Evolutionary conservation across 2,329 filamentous ascomycete genomes (phyloP), one percentile per base, ranked within the genome.

Genomic region (Calonectria henricotiae): DNA sequence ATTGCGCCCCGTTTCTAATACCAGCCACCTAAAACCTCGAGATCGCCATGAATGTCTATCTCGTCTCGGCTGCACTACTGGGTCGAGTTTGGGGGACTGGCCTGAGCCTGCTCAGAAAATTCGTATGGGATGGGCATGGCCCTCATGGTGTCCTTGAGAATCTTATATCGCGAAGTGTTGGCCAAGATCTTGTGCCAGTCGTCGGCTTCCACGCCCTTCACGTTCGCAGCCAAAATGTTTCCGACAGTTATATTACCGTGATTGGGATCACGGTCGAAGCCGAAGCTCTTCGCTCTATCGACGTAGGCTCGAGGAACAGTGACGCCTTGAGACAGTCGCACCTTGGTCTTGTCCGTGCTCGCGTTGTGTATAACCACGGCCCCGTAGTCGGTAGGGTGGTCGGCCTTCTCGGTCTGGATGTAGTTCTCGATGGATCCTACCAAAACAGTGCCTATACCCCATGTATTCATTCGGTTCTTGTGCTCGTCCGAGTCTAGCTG

Each of bases 371-470:
- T 32, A 12, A 51, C 23, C 17, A 67, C 23, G 44, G 44, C 35
- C 8, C 44, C 65, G 27, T 54, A 62, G n/a, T 67, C 65, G 35
- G 55, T 67, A n/a, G 55, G 30, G 0, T 15, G 44, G 1, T 32
- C 43, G 27, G 54, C 23, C n/a, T 7, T 15, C 3, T 54, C 37
- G 17, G 37, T 54, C 55, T 54, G 65, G 25, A 67, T 44, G 20
- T 43, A 67, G 44, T 62, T 67, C 12, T 67, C 65, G n/a, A 67
- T 67, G 17, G 65, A 62, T 8, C n/a, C 55, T 0, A 25, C 55
- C 3, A 62, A 35, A n/a, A 67, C 65, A 2, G 55, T 39, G 2
- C 65, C 65, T 13, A 67, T 67, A 5, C 27, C 20, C n/a, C 7
- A 37, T 9, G 44, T 3, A n/a, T 54, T 8, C 44, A 62, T 30